These are phyloP conservation scores for Hamigera avellanea DNA, from an alignment of 495 filamentous ascomycete genomes.

Conservation along the genomic window DNA sequence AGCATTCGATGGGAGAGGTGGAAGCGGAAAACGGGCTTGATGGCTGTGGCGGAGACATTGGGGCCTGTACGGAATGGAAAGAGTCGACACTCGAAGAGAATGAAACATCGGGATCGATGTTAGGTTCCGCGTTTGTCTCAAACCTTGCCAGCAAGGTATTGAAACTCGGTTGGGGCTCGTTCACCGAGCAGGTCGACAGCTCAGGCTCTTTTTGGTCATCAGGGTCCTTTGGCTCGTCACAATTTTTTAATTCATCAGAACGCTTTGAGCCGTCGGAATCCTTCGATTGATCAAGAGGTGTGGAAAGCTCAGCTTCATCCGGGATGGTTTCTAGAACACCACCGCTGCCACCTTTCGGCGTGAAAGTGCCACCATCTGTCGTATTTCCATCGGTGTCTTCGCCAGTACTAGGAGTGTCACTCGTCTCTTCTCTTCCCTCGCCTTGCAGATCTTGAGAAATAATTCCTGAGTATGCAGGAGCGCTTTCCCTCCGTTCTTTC, in stretches of 20 bases:
- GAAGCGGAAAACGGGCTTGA: constrained; percentile 7
- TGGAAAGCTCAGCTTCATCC: constrained; percentile 13
- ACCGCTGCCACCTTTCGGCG: constrained; percentile 15
- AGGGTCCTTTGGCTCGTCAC: too few species aligned
- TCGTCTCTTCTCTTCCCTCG: constrained; percentile 4
- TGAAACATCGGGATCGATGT: constrained; percentile 20
- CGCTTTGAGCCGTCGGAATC: too few species aligned
- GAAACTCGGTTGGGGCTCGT: constrained; percentile 34
- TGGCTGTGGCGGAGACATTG: constrained; percentile 4
- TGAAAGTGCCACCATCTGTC: constrained; percentile 27
- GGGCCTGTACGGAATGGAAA: constrained; percentile 43
- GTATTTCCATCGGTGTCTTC: constrained; percentile 28
- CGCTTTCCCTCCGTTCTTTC: constrained; percentile 36
- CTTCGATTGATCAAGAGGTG: too few species aligned
- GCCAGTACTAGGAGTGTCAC: constrained; percentile 19
- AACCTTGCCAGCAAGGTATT: constrained; percentile 34
- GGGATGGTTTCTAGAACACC: constrained; percentile 15
- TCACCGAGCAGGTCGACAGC: constrained; percentile 11
- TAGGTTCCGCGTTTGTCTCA: constrained; percentile 20
- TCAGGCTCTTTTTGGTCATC: background rate
- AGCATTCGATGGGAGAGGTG: too few species aligned
- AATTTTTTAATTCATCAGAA: too few species aligned
- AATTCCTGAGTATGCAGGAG: constrained; percentile 8
- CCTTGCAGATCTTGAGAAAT: background rate
- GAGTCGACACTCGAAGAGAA: constrained; percentile 48